Evolutionary conservation across 306 rosid genomes (phyloP), one percentile per base, ranked within the genome.

Genomic region (Elaeagnus macrophylla): DNA sequence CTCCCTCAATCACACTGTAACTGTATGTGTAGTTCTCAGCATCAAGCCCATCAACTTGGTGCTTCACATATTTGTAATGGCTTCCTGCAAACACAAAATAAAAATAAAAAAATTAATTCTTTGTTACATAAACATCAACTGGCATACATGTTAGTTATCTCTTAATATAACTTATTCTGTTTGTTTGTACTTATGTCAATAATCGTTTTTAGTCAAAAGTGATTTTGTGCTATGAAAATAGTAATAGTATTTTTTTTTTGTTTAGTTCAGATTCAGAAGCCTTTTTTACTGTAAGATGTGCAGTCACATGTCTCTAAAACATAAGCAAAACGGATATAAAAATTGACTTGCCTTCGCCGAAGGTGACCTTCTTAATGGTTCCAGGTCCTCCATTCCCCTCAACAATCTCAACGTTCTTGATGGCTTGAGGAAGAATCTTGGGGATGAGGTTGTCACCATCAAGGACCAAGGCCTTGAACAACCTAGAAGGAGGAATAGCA

Each of bases 331-430:
- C 32, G 32, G 32, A 20, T 20, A 1, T 5, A 1, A 2, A 1
- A 17, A 40, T 9, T 67, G 6, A 68, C 81, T 77, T 69, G 35
- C 84, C 86, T 70, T 60, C 68, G 66, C 54, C 43, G 0, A 45
- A 45, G 49, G n/a, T 15, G 8, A 79, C 42, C 62, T 74, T 84
- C 75, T 76, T 84, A 64, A 76, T 61, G 61, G 85, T 67, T 63
- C 86, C 85, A 8, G 72, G 69, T 0, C 62, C 83, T 51, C 88
- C 88, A 67, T 59, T 53, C 48, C 88, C 94, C 67, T 78, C 56
- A 6, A 66, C 16, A 46, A 62, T 15, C 41, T 69, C 86, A 45
- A 54, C 10, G 37, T 66, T 55, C 6, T 72, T 53, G 11, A 79
- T 39, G 20, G 16, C 44, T 7, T 79, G 72, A 2, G 72, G 75